Percentiles rank a stretch among this genome's conserved stretches.
Evolutionary conservation across 768 basidiomycete species (phyloP).

Genomic region (Amyloporia xantha): DNA sequence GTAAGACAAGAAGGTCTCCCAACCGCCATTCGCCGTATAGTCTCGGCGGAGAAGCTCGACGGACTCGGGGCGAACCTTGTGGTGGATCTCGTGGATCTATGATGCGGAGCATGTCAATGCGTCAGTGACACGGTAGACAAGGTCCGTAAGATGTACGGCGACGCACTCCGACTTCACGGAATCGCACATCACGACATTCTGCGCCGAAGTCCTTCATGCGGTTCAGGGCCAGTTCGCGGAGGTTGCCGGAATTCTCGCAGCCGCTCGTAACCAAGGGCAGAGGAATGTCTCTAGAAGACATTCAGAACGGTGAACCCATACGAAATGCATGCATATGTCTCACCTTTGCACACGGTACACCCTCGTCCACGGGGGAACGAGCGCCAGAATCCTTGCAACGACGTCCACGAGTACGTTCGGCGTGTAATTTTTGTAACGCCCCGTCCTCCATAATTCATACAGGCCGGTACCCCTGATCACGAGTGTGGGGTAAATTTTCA

Average conservation of each 20-base stretch:
- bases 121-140: not conserved
- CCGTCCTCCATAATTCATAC: conserved; percentile 94
- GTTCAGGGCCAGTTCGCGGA: conserved; percentile 91
- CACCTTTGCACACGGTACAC: conserved; percentile 97
- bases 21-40: conserved; percentile 95
- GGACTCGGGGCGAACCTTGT: conserved; percentile 92
- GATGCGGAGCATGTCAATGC: not conserved
- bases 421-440: conserved; percentile 98
- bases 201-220: conserved; percentile 99
- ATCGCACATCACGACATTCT: conserved; percentile 94
- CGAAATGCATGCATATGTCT: not conserved
- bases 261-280: conserved; percentile 94
- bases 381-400: conserved; percentile 89
- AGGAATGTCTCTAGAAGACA: conserved; percentile 75
- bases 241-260: conserved; percentile 95
- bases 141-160: not conserved
- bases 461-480: conserved; percentile 96
- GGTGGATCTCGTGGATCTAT: conserved; percentile 97
- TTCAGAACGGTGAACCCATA: not conserved
- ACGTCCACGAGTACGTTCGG: conserved; percentile 98
- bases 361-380: conserved; percentile 98
- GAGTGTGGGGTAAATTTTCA: conserved; percentile 97
- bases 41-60: conserved; percentile 94
- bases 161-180: conserved; percentile 94
- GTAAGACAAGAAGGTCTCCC: conserved; percentile 99